These are phyloP conservation scores for Exophiala dermatitidis DNA, from an alignment of 2,329 filamentous ascomycete species.

Conservation along the genomic window DNA sequence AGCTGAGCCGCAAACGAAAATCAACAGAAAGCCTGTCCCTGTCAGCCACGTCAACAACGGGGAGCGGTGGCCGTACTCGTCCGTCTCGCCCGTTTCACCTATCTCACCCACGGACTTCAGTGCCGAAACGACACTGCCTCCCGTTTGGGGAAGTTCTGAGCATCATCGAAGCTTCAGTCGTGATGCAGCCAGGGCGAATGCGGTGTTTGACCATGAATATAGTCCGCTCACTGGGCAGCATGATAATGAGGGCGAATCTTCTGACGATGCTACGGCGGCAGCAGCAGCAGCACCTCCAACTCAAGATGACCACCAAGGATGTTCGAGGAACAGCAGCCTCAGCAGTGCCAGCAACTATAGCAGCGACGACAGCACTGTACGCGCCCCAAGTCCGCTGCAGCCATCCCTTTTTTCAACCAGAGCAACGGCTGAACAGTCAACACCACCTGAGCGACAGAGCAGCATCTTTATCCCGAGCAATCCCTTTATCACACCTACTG, in stretches of 20 bases:
- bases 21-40: slow-evolving; percentile 20
- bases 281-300: slow-evolving; percentile 9
- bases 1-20: not conserved
- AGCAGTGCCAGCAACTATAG: no score
- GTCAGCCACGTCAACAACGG: slow-evolving; percentile 12
- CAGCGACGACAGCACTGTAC: no score
- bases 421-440: no score
- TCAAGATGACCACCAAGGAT: slow-evolving; percentile 5
- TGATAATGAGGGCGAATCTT: slow-evolving; percentile 1
- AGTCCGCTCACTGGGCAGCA: not conserved
- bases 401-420: no score
- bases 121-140: not conserved
- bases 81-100: slow-evolving; percentile 11
- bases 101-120: slow-evolving; percentile 5
- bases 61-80: slow-evolving; percentile 22
- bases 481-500: no score
- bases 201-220: slow-evolving; percentile 15
- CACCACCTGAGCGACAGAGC: no score
- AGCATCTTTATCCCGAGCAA: no score
- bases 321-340: slow-evolving; percentile 9
- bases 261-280: slow-evolving; percentile 7
- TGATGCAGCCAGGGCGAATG: slow-evolving; percentile 17
- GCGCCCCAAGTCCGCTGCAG: no score
- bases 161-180: slow-evolving; percentile 8
- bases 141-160: slow-evolving; percentile 3